Evolutionary conservation across 345 rosid species (phyloP), one percentile per base, ranked within the genome.

Genomic region (Hibiscus tridactylites): DNA sequence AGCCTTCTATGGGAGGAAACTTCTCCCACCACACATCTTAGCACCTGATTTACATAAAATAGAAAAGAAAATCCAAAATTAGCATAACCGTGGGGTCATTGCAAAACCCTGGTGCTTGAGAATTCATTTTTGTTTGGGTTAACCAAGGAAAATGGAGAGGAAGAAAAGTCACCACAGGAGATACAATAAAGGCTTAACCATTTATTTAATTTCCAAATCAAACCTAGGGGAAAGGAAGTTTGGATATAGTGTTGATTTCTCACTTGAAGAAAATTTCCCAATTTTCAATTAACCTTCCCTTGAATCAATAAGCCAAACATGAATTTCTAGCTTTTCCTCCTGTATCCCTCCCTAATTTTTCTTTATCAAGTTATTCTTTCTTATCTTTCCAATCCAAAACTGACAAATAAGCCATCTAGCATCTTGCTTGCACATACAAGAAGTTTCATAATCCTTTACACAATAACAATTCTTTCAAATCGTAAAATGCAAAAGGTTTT

Each of bases 41-140:
- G 44, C 60, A 68, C 16, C 59, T 68, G 26, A 28, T 68, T 65
- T 12, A 24, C 35, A 65, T 65, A n/a, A 65, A 65, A 49, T 24
- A 13, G 57, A 49, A 46, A 68, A 39, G 71, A 50, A 49, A 50
- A 68, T 50, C 9, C 44, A 47, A 49, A 68, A 50, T 28, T 28
- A 50, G 42, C 44, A 65, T 24, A 65, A 65, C 31, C 9, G 1
- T 21, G 53, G 54, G 59, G 52, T 65, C 53, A 26, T 19, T 24
- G 56, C 54, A 44, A 46, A 46, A 65, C 15, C 56, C 54, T 12
- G 28, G 50, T 4, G 13, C 24, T 17, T 37, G 50, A 63, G 47
- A 63, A 37, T 35, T 63, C 49, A 63, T 63, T 64, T 64, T 12
- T 26, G 15, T 16, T 28, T 9, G 2, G 24, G 19, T 16, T 16